phyloP scores from a whole-genome alignment of 208 protist genomes.

The Trypanosoma theileri region DNA sequence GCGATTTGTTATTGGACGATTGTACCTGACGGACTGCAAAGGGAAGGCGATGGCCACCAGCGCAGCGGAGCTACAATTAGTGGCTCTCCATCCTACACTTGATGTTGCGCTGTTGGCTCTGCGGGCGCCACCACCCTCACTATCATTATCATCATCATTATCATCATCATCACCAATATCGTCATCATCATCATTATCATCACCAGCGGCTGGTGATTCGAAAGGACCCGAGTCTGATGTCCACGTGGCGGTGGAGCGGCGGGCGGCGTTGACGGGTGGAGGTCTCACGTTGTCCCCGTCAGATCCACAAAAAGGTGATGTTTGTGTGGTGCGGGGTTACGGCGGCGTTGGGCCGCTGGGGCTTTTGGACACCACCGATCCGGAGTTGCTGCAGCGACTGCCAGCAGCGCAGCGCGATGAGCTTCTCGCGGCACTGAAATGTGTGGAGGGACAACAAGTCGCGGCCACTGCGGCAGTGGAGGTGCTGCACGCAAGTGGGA shows the following conservation, averaged over 20 bases:
- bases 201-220: not conserved
- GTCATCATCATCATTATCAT: not conserved
- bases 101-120: slow-evolving; percentile 62
- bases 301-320: slow-evolving; percentile 3
- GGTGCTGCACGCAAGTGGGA: slow-evolving; percentile 47
- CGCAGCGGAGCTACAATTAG: slow-evolving; percentile 32
- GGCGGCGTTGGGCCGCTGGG: slow-evolving; percentile 60
- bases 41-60: slow-evolving; percentile 28
- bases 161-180: no score
- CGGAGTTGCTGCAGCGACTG: slow-evolving; percentile 57
- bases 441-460: slow-evolving; percentile 67
- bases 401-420: slow-evolving; percentile 43
- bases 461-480: slow-evolving; percentile 26
- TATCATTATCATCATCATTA: not conserved
- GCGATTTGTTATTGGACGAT: slow-evolving; percentile 57
- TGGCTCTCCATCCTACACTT: slow-evolving; percentile 55
- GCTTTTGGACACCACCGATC: slow-evolving; percentile 75
- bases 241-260: slow-evolving; percentile 1
- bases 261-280: not conserved
- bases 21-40: slow-evolving; percentile 40
- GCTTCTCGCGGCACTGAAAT: slow-evolving; percentile 48
- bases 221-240: not conserved
- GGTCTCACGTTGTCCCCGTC: slow-evolving; percentile 10
- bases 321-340: slow-evolving; percentile 44
- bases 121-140: no score